A percentile compares a stretch with the other conserved stretches of the same genome.
Conservation (phyloP, 495 filamentous ascomycete species). For the Penicillium angulare region DNA sequence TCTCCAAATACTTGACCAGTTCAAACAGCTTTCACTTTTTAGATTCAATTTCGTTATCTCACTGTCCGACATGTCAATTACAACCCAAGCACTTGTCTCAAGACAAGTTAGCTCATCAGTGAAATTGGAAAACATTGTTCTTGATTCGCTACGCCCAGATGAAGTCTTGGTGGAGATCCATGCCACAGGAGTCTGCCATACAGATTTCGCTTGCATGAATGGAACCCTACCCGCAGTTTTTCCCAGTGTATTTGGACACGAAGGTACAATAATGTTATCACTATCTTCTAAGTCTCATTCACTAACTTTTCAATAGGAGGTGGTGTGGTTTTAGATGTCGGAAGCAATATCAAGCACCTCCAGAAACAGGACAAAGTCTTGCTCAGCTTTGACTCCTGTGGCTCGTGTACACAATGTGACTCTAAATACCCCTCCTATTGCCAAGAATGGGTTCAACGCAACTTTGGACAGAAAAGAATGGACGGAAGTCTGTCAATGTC, state of each 20-base stretch:
- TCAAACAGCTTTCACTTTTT: no score
- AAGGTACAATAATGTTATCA: background rate
- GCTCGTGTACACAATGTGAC: background rate
- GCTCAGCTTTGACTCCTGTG: constrained; percentile 42
- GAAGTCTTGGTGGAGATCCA: background rate
- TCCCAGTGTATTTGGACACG: background rate
- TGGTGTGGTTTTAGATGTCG: constrained; percentile 46
- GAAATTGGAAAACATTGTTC: no score
- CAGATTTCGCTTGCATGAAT: background rate
- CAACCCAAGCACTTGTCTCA: no score
- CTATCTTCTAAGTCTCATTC: no score
- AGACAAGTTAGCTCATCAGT: no score
- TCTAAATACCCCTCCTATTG: constrained; percentile 25
- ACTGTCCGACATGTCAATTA: no score
- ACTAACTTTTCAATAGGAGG: constrained; percentile 24
- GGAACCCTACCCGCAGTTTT: background rate
- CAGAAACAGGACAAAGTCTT: constrained; percentile 44
- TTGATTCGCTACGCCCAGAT: background rate
- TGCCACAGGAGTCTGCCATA: background rate
- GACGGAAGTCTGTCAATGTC: constrained; percentile 17
- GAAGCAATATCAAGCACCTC: constrained; percentile 39
- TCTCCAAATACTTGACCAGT: no score
- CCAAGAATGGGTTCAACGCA: constrained; percentile 30
- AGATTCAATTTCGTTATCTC: no score
- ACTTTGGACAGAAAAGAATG: constrained; percentile 35